A percentile compares a stretch with the other conserved stretches of the same genome.
Evolutionary conservation across 2,329 filamentous ascomycete genomes (phyloP).

Genomic region (Sarocladium kiliense): DNA sequence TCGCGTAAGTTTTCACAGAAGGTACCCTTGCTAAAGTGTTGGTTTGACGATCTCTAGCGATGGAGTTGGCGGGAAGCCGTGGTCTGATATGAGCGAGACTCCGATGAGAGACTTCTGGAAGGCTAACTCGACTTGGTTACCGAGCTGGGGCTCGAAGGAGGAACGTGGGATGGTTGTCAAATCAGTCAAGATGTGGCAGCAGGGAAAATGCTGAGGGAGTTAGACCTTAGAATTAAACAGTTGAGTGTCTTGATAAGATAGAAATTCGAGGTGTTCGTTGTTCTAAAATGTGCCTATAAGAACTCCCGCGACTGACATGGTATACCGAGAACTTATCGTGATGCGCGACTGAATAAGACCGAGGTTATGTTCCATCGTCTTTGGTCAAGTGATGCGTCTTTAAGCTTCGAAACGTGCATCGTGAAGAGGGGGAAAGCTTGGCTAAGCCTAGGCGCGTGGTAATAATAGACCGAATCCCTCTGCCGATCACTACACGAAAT

Average conservation of each 20-base stretch:
- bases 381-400: neutral
- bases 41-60: slow-evolving; percentile 25
- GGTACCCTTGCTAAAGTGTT: neutral
- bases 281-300: too few relatives aligned
- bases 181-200: slow-evolving; percentile 42
- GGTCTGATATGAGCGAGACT: slow-evolving; percentile 35
- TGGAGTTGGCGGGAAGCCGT: slow-evolving; percentile 37
- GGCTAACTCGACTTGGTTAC: slow-evolving; percentile 33
- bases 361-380: too few relatives aligned
- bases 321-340: too few relatives aligned
- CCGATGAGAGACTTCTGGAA: slow-evolving; percentile 38
- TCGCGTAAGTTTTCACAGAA: slow-evolving; percentile 27
- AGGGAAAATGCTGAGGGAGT: too few relatives aligned
- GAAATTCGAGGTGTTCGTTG: too few relatives aligned
- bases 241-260: too few relatives aligned
- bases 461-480: neutral
- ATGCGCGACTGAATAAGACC: too few relatives aligned
- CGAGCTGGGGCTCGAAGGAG: slow-evolving; percentile 39
- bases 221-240: too few relatives aligned
- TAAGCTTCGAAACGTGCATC: neutral
- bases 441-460: too few relatives aligned
- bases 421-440: neutral
- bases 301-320: too few relatives aligned
- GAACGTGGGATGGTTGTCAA: slow-evolving; percentile 39
- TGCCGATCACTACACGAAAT: slow-evolving; percentile 7